Evolutionary conservation across 768 basidiomycete species (phyloP).

Genomic region (Trametes gibbosa): DNA sequence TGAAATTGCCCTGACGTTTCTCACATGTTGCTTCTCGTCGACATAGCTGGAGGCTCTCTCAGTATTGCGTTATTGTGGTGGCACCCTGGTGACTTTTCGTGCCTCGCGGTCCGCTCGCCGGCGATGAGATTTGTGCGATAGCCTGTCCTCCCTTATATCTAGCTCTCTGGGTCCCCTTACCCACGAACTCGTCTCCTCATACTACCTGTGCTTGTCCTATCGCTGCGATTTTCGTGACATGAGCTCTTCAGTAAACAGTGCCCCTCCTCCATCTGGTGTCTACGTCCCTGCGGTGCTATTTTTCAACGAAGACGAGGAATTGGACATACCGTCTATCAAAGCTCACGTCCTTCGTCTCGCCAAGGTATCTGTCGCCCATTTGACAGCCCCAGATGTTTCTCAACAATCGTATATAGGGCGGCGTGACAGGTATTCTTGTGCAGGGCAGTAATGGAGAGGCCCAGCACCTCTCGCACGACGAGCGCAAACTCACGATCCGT

Average conservation of each 20-base stretch:
- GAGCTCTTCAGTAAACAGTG: conserved; percentile 12
- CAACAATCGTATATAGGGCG: conserved; percentile 45
- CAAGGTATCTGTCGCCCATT: conserved; percentile 40
- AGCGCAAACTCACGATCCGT: conserved; percentile 60
- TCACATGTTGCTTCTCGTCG: neutral
- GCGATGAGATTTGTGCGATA: conserved; percentile 7
- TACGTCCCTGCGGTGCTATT: conserved; percentile 82
- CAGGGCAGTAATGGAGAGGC: conserved; percentile 79
- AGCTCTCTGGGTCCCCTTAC: neutral
- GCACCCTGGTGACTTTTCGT: neutral
- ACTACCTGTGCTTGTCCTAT: neutral
- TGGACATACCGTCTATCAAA: conserved; percentile 65
- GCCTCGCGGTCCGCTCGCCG: neutral
- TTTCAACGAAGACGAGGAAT: conserved; percentile 63
- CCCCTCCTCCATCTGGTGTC: conserved; percentile 61
- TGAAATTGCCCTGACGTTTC: neutral
- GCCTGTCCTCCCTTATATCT: neutral
- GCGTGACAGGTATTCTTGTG: conserved; percentile 68
- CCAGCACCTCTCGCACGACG: conserved; percentile 70
- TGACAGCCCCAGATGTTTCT: neutral
- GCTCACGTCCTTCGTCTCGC: conserved; percentile 75
- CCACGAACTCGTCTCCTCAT: neutral
- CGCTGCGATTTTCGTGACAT: neutral
- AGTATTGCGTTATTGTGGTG: neutral
- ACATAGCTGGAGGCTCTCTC: neutral